A percentile compares a stretch with the other conserved stretches of the same genome.
phyloP scores from a whole-genome alignment of 805 yeast genomes.

The Saturnispora serradocipensis region DNA sequence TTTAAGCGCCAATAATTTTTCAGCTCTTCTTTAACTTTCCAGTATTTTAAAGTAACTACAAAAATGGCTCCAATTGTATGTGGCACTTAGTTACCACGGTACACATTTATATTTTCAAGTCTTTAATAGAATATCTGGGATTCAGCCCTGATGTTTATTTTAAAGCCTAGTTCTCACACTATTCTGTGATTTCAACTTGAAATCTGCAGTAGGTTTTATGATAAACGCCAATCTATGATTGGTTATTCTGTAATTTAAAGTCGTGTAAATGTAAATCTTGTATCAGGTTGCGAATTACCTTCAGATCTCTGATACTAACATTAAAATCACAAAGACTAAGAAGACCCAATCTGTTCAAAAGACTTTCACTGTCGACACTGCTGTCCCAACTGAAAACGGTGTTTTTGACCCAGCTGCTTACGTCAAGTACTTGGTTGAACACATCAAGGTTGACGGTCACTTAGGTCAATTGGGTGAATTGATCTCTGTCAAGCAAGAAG shows the following conservation, averaged over 20 bases:
- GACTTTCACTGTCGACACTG: constrained; percentile 91
- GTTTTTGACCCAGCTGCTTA: constrained; percentile 96
- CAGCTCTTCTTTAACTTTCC: background rate
- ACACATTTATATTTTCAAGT: constrained; percentile 6
- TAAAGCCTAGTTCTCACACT: constrained; percentile 17
- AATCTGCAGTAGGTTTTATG: constrained; percentile 11
- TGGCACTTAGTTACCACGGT: constrained; percentile 9
- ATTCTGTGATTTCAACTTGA: constrained; percentile 14
- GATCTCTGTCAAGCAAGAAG: constrained; percentile 80
- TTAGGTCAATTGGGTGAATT: constrained; percentile 96
- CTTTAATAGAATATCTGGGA: constrained; percentile 22
- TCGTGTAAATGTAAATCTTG: background rate
- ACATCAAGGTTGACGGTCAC: constrained; percentile 97
- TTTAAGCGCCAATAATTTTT: background rate
- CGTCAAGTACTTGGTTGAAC: constrained; percentile 97
- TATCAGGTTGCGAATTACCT: background rate
- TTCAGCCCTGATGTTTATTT: constrained; percentile 15
- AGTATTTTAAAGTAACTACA: background rate
- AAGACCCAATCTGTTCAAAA: constrained; percentile 66
- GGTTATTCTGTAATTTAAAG: constrained; percentile 8
- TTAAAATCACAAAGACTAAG: constrained; percentile 45
- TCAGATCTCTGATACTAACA: constrained; percentile 10
- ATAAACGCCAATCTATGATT: background rate
- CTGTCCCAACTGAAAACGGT: constrained; percentile 96
- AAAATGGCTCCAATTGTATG: constrained; percentile 32